Evolutionary conservation across 1,139 yeast genomes (phyloP), one percentile per base, ranked within the genome.

Genomic region (Yamadazyma conglobata): DNA sequence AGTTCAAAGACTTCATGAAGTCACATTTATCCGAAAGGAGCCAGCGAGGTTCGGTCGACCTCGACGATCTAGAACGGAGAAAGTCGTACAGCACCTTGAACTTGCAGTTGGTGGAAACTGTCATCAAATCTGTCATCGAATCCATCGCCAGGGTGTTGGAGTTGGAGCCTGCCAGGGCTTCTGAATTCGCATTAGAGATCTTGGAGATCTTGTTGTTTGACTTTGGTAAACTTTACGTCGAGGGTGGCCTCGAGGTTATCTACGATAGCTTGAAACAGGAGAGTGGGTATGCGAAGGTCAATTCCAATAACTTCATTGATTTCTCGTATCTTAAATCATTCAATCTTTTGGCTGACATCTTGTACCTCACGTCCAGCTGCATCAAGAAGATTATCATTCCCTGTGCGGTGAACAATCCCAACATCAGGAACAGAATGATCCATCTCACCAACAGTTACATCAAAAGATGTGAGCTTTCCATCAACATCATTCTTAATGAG

Each of bases 71-170:
- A 4, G 56, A 54, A 15, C 54, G 55, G 15, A 33, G 33, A 7
- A 52, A 47, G 19, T 58, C 55, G 24, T 58, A 52, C 32, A 45
- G 57, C 1, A 51, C 57, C 8, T 55, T 74, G 31, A 64, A 64
- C 22, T 47, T 78, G 10, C 50, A 60, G 10, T 61, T 67, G 22
- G 79, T 85, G 3, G 91, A 86, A 44, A 62, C 69, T 1, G 71
- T 86, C 36, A 60, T 88, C 25, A 79, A 79, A 42, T 74, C 86
- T 18, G 72, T 82, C 4, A 85, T 88, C 18, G 97, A 89, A 55
- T 73, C 91, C 1, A 66, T 87, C 5, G 83, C 94, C 3, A 68
- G 97, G 47, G 67, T 82, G 5, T 71, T 86, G 48, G 96, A 87
- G 47, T 59, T 89, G 31, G 69, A 79, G 1, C 86, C 94, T 1